phyloP scores from a whole-genome alignment of 495 filamentous ascomycete species.

The Penicillium pulvis region DNA sequence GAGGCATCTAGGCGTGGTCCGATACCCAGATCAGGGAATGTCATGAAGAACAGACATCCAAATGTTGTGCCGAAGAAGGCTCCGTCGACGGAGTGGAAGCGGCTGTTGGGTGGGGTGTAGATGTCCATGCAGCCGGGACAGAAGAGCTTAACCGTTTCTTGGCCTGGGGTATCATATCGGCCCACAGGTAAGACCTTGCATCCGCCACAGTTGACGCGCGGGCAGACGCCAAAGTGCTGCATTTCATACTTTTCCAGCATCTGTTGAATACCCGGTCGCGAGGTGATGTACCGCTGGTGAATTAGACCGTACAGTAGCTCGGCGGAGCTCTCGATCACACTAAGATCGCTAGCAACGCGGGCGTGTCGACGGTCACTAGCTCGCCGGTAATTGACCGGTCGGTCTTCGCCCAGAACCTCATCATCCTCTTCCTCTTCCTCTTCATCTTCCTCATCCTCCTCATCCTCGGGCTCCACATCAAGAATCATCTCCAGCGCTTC shows the following conservation, averaged over 20 bases:
- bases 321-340: conserved; percentile 92
- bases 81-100: conserved; percentile 97
- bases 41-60: conserved; percentile 93
- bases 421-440: conserved; percentile 82
- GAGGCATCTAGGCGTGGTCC: conserved; percentile 37
- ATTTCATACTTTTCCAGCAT: conserved; percentile 99
- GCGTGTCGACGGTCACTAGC: conserved; percentile 73
- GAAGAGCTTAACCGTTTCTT: conserved; percentile 98
- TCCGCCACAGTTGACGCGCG: conserved; percentile 83
- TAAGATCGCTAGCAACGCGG: conserved; percentile 86
- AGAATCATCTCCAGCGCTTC: conserved; percentile 97
- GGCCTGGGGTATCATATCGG: conserved; percentile 87
- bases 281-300: conserved; percentile 98
- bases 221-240: conserved; percentile 91
- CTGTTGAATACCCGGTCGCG: conserved; percentile 93
- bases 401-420: conserved; percentile 67
- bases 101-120: conserved; percentile 95
- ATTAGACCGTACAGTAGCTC: conserved; percentile 98
- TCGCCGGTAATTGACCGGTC: conserved; percentile 58
- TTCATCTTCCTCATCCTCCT: conserved; percentile 75
- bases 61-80: conserved; percentile 99
- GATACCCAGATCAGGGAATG: conserved; percentile 92
- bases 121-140: conserved; percentile 96
- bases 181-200: conserved; percentile 91
- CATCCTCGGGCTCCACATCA: conserved; percentile 94